phyloP scores from a whole-genome alignment of 2,329 filamentous ascomycete genomes.

The Xylariomycetidae sp. region DNA sequence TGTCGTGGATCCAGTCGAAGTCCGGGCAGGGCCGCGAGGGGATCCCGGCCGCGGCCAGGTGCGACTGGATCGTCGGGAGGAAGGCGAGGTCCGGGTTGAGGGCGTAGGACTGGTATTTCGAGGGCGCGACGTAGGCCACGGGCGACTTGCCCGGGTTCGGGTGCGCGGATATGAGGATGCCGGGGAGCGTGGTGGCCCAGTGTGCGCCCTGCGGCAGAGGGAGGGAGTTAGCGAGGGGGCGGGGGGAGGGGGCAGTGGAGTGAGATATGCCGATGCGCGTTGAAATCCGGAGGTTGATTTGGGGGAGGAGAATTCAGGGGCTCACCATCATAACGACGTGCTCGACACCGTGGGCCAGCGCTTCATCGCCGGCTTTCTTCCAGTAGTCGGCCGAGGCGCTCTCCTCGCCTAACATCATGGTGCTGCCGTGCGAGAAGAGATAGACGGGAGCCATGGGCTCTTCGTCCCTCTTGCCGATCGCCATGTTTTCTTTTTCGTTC shows the following conservation, averaged over 20 bases:
- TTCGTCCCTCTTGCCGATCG: constrained; percentile 7
- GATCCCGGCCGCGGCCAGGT: constrained; percentile 49
- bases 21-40: constrained; percentile 44
- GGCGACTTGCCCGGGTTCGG: constrained; percentile 56
- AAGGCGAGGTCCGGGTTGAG: constrained; percentile 55
- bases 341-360: constrained; percentile 54
- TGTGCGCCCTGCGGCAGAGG: constrained; percentile 50
- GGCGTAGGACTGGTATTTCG: constrained; percentile 59
- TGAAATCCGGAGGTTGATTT: background rate
- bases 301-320: background rate
- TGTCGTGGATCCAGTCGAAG: constrained; percentile 72
- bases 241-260: background rate
- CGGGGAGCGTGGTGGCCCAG: constrained; percentile 54
- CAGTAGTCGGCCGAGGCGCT: constrained; percentile 58
- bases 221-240: background rate
- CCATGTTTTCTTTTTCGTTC: too few species aligned
- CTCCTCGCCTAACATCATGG: constrained; percentile 67
- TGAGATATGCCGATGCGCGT: background rate
- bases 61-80: constrained; percentile 42
- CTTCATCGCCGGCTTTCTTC: constrained; percentile 61
- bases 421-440: constrained; percentile 67
- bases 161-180: constrained; percentile 58
- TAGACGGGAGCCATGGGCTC: constrained; percentile 48
- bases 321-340: constrained; percentile 61
- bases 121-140: constrained; percentile 62